Base-by-base conservation (phyloP, 805 yeast species). In the Huiozyma naganishii region DNA sequence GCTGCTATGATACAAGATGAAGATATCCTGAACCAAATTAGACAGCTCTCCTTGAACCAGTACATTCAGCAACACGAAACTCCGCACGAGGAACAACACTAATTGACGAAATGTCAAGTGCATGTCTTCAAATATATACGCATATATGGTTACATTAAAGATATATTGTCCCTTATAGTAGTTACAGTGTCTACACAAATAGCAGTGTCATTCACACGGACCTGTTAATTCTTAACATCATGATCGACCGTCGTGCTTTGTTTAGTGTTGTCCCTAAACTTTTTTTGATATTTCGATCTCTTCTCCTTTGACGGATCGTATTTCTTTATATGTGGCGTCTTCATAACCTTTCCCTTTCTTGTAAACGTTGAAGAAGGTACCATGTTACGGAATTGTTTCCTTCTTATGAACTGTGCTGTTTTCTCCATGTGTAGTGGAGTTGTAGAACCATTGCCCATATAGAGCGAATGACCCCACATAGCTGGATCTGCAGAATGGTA, bases 1-100 rank as follows among this genome's bases (percentile, higher is more conserved):
- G 43, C 54, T 39, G 52, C 49, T 28, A 51, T 55, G 55, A 41
- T 60, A 40, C 59, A 62, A 48, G 70, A 67, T 42, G 64, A 62
- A 41, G 51, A 47, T 32, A 37, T 62, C 4, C 27, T 62, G 36
- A 52, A 57, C 37, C 62, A 55, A 52, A 55, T 61, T 7, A 57
- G 61, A 41, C 61, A 60, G 41, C 37, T 62, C 34, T 61, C 65
- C 0, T 39, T 62, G 23, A 59, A 60, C 27, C 63, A 60, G 41
- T 61, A 52, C 41, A 45, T 61, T 11, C 51, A 54, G 36, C 58
- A 59, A 40, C 54, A 58, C 32, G 52, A 51, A 17, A 48, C 43
- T 27, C 36, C 29, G 13, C 27, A 27, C n/a, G 33, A 37, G 9
- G 39, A 43, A 42, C 11, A 41, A 39, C 12, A 23, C 5, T 29